Base-by-base conservation (phyloP, 2,329 filamentous ascomycete genomes). In the Cercospora sp. region DNA sequence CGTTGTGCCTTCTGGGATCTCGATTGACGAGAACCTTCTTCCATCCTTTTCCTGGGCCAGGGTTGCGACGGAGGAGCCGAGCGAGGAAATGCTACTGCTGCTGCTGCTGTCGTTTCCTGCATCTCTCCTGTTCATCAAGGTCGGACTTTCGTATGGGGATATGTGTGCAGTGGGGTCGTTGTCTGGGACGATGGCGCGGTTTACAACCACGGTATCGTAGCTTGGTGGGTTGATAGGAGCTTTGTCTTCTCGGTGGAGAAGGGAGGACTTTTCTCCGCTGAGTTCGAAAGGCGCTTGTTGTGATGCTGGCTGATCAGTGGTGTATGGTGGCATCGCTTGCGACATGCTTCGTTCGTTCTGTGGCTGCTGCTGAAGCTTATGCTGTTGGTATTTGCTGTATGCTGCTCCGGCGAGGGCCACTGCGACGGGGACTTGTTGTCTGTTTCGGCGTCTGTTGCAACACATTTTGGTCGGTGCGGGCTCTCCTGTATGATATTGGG, bases 171-270 rank as follows among this genome's bases (percentile, higher is more conserved):
- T 3, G 13, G 33, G 33, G 12, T 55, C 23, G 3, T 16, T 1
- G 13, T 40, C 31, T 53, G 58, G 40, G 2, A 70, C 42, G 42
- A 65, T 59, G 16, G 63, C 65, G 48, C 51, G 63, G 20, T 64
- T 42, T 5, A 64, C 58, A 5, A 16, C 16, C n/a, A 59, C 40
- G 23, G 48, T 51, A 6, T 70, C 53, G 65, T 73, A 73, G 62
- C 69, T 71, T 62, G 71, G 71, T 33, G 71, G 71, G 13, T 23
- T 51, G 42, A 69, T 63, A 33, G 51, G 65, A 23, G 42, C 30
- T 36, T 67, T 59, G 40, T 69, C 65, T 28, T 55, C 23, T 23
- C 1, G 9, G 5, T 55, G 48, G 7, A 55, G 48, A 16, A 48
- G 45, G 3, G n/a, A 23, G 3, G 18, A 48, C n/a, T 26, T 55